Evolutionary conservation across 2,329 filamentous ascomycete species (phyloP).

Genomic region (Talaromyces sp.): DNA sequence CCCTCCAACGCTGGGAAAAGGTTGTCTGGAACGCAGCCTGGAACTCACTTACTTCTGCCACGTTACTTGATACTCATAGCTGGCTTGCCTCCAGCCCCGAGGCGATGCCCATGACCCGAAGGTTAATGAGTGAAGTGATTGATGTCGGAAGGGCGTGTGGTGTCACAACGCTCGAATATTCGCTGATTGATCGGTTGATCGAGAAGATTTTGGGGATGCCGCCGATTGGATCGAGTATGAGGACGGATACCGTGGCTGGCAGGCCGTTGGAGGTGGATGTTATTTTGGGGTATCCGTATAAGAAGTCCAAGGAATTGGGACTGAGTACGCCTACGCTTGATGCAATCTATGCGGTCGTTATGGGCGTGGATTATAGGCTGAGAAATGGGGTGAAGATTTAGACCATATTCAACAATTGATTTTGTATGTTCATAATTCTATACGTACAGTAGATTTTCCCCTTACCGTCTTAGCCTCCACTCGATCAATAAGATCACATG

Average conservation of each 20-base stretch:
- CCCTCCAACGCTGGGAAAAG: slow-evolving; percentile 38
- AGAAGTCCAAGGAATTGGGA: slow-evolving; percentile 14
- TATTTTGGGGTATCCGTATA: slow-evolving; percentile 32
- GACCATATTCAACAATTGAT: neutral
- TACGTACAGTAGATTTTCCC: too few relatives aligned
- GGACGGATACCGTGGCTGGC: slow-evolving; percentile 39
- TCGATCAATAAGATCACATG: too few relatives aligned
- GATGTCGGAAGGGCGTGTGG: slow-evolving; percentile 36
- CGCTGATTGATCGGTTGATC: slow-evolving; percentile 36
- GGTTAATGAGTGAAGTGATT: slow-evolving; percentile 43
- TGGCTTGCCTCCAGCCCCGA: slow-evolving; percentile 40
- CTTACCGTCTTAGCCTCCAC: too few relatives aligned
- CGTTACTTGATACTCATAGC: slow-evolving; percentile 37
- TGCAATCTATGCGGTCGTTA: slow-evolving; percentile 13
- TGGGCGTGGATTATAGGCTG: slow-evolving; percentile 12
- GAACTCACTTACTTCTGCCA: slow-evolving; percentile 42
- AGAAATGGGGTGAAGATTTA: slow-evolving; percentile 6
- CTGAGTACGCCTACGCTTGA: slow-evolving; percentile 15
- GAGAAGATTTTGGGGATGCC: slow-evolving; percentile 37
- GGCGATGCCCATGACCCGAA: slow-evolving; percentile 34
- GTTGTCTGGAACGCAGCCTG: slow-evolving; percentile 41
- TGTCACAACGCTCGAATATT: slow-evolving; percentile 32
- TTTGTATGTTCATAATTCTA: neutral
- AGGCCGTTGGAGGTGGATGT: slow-evolving; percentile 45
- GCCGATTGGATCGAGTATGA: slow-evolving; percentile 43